Percentiles rank a stretch among this genome's conserved stretches.
Evolutionary conservation across 2,329 filamentous ascomycete species (phyloP).

Genomic region (Ceratocystis variospora): DNA sequence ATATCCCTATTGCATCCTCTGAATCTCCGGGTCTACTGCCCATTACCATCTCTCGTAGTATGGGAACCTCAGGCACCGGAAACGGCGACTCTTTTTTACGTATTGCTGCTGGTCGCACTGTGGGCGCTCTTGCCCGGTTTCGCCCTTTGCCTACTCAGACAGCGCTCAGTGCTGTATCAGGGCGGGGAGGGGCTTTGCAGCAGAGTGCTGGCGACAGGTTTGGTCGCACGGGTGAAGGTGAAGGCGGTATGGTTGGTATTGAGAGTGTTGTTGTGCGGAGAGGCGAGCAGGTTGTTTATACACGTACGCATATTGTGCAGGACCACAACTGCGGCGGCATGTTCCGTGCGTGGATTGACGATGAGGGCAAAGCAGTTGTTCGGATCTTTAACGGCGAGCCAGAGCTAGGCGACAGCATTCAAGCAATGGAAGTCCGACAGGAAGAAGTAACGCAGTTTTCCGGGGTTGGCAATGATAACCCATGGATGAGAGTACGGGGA

Average conservation of each 20-base stretch:
- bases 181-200: constrained; percentile 59
- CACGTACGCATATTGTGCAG: constrained; percentile 45
- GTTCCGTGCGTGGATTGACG: constrained; percentile 66
- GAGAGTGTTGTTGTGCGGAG: constrained; percentile 41
- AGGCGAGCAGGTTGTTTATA: constrained; percentile 30
- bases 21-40: constrained; percentile 24
- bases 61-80: constrained; percentile 63
- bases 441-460: constrained; percentile 12
- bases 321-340: constrained; percentile 81
- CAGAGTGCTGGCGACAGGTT: constrained; percentile 60
- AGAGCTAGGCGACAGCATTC: constrained; percentile 10
- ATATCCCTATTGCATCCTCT: constrained; percentile 25
- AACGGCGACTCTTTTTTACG: constrained; percentile 83
- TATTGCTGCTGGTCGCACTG: constrained; percentile 54
- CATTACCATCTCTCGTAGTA: constrained; percentile 26
- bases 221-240: constrained; percentile 58
- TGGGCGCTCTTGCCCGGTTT: constrained; percentile 60
- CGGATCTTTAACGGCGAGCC: constrained; percentile 30
- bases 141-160: constrained; percentile 35
- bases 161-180: constrained; percentile 52
- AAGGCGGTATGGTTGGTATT: constrained; percentile 76
- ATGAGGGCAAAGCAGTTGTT: constrained; percentile 42
- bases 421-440: constrained; percentile 2
- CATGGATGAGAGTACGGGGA: constrained; percentile 12
- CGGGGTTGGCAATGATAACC: constrained; percentile 8